Evolutionary conservation across 73 alveolate genomes (phyloP).

Genomic region (Paramecium bursaria): DNA sequence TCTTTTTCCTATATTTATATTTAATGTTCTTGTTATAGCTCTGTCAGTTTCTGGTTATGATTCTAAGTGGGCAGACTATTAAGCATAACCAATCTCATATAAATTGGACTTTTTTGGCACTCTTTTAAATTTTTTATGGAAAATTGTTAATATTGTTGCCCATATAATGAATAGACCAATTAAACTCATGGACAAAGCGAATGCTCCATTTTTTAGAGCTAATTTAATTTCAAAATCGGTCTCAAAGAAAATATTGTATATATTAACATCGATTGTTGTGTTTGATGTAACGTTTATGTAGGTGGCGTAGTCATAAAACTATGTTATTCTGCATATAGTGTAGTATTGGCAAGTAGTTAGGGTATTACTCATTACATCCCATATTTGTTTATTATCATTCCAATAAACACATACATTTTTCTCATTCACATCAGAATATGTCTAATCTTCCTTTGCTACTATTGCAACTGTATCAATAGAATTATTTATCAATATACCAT

Average conservation of each 20-base stretch:
- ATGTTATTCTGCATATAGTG: slow-evolving; percentile 16
- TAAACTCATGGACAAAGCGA: slow-evolving; percentile 10
- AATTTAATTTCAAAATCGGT: slow-evolving; percentile 1
- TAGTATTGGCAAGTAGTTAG: slow-evolving; percentile 17
- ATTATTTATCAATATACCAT: neutral
- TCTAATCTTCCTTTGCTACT: slow-evolving; percentile 22
- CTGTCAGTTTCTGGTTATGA: neutral
- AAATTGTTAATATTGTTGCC: neutral
- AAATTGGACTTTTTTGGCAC: neutral
- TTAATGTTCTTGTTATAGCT: neutral
- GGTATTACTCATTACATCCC: slow-evolving; percentile 27
- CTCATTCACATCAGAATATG: slow-evolving; percentile 7
- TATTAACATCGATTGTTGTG: neutral
- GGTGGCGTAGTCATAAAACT: slow-evolving; percentile 24
- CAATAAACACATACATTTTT: slow-evolving; percentile 33
- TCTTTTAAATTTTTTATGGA: neutral
- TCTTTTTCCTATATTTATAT: neutral
- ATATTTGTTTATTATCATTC: slow-evolving; percentile 47
- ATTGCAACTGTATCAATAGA: neutral
- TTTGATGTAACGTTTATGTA: neutral
- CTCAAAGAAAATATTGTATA: neutral
- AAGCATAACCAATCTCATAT: neutral
- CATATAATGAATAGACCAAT: slow-evolving; percentile 9
- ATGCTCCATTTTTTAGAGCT: slow-evolving; percentile 39
- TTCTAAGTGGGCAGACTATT: neutral